A percentile compares a stretch with the other conserved stretches of the same genome.
phyloP scores from a whole-genome alignment of 805 yeast species.

The Monosporozyma servazzii region DNA sequence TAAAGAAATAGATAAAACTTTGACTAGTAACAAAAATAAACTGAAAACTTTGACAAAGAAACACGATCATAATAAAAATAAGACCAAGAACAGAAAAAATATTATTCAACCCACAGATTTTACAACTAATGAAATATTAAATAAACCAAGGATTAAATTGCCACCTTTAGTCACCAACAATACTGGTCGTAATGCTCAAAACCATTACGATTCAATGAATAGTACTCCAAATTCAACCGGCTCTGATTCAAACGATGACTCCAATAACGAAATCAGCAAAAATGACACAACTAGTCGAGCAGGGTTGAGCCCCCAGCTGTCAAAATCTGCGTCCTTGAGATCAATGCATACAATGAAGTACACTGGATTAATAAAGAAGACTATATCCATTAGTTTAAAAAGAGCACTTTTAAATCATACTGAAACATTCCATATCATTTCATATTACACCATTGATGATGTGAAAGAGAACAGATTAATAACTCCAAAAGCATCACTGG shows the following conservation, averaged over 20 bases:
- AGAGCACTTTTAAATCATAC: slow-evolving; percentile 31
- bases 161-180: slow-evolving; percentile 9
- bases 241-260: not conserved
- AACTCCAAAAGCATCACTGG: slow-evolving; percentile 48
- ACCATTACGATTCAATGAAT: slow-evolving; percentile 20
- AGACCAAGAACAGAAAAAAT: slow-evolving; percentile 16
- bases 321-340: slow-evolving; percentile 2
- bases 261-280: not conserved
- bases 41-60: not conserved
- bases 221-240: not conserved
- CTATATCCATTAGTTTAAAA: slow-evolving; percentile 55
- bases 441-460: slow-evolving; percentile 72
- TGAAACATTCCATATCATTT: slow-evolving; percentile 47
- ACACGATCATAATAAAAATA: slow-evolving; percentile 20
- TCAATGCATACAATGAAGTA: slow-evolving; percentile 14
- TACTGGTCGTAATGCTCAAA: not conserved
- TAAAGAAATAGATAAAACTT: slow-evolving; percentile 40
- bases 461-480: slow-evolving; percentile 48
- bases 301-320: not conserved
- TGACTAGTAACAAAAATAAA: not conserved
- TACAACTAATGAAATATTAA: not conserved
- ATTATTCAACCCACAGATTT: not conserved
- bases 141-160: slow-evolving; percentile 6
- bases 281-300: not conserved
- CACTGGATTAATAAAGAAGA: slow-evolving; percentile 71